Percentiles rank a stretch among this genome's conserved stretches.
Conservation (phyloP, 306 rosid species). For the Inga leiocalycina region DNA sequence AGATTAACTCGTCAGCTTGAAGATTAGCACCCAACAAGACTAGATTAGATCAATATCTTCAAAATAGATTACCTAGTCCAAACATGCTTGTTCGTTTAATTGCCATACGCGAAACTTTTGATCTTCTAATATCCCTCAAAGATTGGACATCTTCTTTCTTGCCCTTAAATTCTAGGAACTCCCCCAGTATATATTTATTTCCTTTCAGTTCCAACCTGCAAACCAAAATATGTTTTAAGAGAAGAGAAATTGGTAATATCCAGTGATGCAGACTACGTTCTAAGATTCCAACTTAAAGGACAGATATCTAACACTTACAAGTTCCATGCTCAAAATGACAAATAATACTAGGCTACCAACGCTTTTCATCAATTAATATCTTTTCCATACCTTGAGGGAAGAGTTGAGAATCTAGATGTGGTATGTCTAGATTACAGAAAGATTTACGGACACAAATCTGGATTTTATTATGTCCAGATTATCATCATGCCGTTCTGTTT, state of each 20-base stretch:
- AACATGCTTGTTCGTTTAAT: conserved; percentile 90
- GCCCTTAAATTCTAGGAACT: conserved; percentile 90
- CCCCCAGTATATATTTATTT: conserved; percentile 75
- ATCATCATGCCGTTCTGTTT: not conserved
- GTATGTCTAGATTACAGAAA: not conserved
- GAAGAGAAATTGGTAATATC: conserved; percentile 21
- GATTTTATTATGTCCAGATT: not conserved
- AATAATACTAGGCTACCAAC: not conserved
- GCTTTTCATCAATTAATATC: not conserved
- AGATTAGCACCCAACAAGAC: conserved; percentile 2
- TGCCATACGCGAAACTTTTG: conserved; percentile 67
- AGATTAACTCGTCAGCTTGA: not conserved
- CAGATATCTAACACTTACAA: not conserved
- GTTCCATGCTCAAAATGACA: not conserved
- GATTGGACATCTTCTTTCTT: conserved; percentile 71
- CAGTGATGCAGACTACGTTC: conserved; percentile 10
- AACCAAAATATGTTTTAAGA: conserved; percentile 20
- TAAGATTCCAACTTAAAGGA: not conserved
- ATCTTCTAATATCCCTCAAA: conserved; percentile 71
- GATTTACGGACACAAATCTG: not conserved
- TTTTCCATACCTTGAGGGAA: not conserved
- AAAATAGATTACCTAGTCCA: conserved; percentile 74
- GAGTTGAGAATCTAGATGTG: not conserved
- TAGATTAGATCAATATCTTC: conserved; percentile 1
- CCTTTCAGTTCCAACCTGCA: conserved; percentile 88